These are phyloP conservation scores for Tricholoma sp. DNA, from an alignment of 768 basidiomycete species.

Conservation along the genomic window DNA sequence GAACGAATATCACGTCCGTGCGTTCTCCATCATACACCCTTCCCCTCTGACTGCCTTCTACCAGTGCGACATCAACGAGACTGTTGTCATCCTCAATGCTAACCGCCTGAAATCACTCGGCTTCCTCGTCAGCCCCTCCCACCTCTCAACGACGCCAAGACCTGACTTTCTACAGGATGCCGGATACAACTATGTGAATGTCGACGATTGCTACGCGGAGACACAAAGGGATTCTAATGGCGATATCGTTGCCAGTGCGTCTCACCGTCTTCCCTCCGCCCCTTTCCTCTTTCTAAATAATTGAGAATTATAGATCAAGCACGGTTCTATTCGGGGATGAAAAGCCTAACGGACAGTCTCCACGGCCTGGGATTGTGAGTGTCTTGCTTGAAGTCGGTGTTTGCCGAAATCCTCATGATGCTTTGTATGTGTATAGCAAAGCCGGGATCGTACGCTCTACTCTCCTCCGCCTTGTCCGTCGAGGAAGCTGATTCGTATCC, in stretches of 20 bases:
- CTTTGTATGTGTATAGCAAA: constrained; percentile 21
- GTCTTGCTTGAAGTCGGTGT: too few relatives aligned
- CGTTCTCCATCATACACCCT: background rate
- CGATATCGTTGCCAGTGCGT: constrained; percentile 47
- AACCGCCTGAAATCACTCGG: constrained; percentile 36
- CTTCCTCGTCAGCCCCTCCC: background rate
- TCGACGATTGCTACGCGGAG: constrained; percentile 65
- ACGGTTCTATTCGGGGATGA: constrained; percentile 55
- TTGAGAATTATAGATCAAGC: constrained; percentile 34
- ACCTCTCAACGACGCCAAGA: too few relatives aligned
- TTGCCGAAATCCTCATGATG: too few relatives aligned
- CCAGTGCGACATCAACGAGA: constrained; percentile 57
- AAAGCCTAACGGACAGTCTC: constrained; percentile 47
- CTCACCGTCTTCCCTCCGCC: background rate
- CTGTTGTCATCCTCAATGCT: constrained; percentile 45
- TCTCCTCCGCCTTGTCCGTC: too few relatives aligned
- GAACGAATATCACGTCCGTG: constrained; percentile 60
- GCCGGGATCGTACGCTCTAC: constrained; percentile 34
- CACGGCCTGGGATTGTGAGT: constrained; percentile 54
- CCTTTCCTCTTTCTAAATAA: background rate
- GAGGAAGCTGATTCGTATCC: too few relatives aligned
- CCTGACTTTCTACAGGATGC: constrained; percentile 33
- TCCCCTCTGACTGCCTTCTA: constrained; percentile 5
- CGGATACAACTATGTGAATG: constrained; percentile 56
- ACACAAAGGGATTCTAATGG: constrained; percentile 45